These are phyloP conservation scores for Triglochin maritima DNA, from an alignment of 106 monocot genomes.

Conservation along the genomic window DNA sequence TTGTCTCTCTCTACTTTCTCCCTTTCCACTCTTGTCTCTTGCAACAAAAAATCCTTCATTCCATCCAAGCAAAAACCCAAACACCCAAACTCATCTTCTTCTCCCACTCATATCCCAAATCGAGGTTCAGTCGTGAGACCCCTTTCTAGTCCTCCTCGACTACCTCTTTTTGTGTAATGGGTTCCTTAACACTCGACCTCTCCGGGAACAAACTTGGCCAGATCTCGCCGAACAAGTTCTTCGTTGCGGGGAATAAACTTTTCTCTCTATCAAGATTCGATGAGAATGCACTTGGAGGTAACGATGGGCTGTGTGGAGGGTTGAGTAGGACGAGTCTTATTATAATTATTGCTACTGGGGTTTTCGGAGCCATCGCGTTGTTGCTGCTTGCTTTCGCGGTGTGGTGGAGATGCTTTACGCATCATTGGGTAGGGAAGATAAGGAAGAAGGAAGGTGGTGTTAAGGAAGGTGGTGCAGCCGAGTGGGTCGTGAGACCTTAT, in stretches of 20 bases:
- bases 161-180: not conserved
- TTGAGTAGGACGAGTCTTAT: constrained; percentile 15
- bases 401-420: constrained; percentile 9
- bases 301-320: constrained; percentile 14
- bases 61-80: no score
- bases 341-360: constrained; percentile 19
- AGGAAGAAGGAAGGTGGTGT: not conserved
- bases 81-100: no score
- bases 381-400: constrained; percentile 8
- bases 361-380: constrained; percentile 17
- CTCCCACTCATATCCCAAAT: no score
- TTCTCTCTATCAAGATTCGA: constrained; percentile 5
- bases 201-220: constrained; percentile 19
- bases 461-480: constrained; percentile 10
- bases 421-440: not conserved
- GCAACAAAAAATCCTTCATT: no score
- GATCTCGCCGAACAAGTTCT: constrained; percentile 12
- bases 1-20: no score
- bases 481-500: constrained; percentile 51
- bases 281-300: constrained; percentile 6
- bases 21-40: no score
- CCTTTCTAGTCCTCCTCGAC: no score
- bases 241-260: constrained; percentile 14
- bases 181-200: constrained; percentile 34
- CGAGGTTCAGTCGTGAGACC: no score